Evolutionary conservation across 805 yeast genomes (phyloP).

Genomic region (Hanseniaspora vineae): DNA sequence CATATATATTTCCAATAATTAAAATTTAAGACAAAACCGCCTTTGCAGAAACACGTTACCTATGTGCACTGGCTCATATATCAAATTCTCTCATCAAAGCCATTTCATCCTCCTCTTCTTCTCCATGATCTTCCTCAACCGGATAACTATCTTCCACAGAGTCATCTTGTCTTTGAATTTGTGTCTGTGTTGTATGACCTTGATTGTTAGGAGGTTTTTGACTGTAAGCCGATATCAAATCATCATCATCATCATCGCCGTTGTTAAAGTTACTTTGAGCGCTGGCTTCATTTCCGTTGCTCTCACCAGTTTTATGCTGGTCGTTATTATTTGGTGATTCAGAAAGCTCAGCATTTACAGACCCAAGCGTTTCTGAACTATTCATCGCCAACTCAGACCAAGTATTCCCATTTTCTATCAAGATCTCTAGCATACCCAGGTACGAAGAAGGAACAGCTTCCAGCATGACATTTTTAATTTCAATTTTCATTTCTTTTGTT

Average conservation of each 20-base stretch:
- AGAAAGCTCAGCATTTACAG: no score
- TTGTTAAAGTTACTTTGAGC: neutral
- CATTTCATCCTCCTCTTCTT: neutral
- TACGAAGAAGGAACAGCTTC: neutral
- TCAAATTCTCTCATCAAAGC: neutral
- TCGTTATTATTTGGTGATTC: no score
- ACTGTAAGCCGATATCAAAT: no score
- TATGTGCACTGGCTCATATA: neutral
- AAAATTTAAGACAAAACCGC: no score
- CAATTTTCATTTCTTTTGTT: neutral
- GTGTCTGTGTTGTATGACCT: neutral
- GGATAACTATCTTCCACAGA: neutral
- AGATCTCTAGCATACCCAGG: neutral
- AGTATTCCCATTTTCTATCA: neutral
- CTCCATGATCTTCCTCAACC: neutral
- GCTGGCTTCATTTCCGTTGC: neutral
- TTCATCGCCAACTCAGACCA: no score
- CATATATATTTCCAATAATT: no score
- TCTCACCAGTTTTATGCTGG: neutral
- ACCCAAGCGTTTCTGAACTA: no score
- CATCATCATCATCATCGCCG: neutral
- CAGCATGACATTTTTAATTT: neutral
- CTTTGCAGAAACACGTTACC: no score
- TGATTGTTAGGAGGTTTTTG: neutral
- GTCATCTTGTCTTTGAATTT: neutral